Evolutionary conservation across 2,329 filamentous ascomycete species (phyloP).

Genomic region (Davidsoniella eucalypti): DNA sequence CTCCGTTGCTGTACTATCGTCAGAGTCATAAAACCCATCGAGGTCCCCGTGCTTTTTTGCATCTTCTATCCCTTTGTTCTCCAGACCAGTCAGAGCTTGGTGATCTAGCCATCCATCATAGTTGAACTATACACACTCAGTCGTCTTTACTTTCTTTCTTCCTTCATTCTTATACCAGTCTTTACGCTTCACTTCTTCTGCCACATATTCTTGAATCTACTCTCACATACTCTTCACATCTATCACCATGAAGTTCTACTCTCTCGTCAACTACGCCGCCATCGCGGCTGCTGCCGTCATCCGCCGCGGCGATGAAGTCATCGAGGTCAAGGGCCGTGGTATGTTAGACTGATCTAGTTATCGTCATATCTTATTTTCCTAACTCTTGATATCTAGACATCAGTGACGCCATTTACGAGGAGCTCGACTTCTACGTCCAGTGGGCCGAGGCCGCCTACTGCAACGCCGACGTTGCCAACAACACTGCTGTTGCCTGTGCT

Average conservation of each 20-base stretch:
- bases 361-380: not conserved
- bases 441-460: conserved; percentile 13
- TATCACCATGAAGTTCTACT: conserved; percentile 10
- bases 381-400: conserved; percentile 3
- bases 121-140: not conserved
- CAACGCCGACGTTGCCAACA: conserved; percentile 8
- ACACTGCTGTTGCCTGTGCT: conserved; percentile 8
- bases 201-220: not conserved
- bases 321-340: conserved; percentile 9
- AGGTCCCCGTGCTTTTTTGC: not conserved
- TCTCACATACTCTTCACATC: not conserved
- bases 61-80: conserved; percentile 2
- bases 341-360: not conserved
- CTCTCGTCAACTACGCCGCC: conserved; percentile 7
- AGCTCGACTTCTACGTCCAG: conserved; percentile 12
- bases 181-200: not conserved
- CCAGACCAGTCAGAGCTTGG: conserved; percentile 10
- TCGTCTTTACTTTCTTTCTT: not conserved
- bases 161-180: not conserved
- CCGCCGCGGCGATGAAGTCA: conserved; percentile 7
- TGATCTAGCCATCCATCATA: conserved; percentile 5
- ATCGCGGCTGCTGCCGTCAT: conserved; percentile 12
- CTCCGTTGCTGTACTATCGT: not conserved
- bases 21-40: conserved; percentile 1
- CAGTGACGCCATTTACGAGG: conserved; percentile 1